Conservation (phyloP, 2,329 filamentous ascomycete species). For the Colletotrichum filicis region DNA sequence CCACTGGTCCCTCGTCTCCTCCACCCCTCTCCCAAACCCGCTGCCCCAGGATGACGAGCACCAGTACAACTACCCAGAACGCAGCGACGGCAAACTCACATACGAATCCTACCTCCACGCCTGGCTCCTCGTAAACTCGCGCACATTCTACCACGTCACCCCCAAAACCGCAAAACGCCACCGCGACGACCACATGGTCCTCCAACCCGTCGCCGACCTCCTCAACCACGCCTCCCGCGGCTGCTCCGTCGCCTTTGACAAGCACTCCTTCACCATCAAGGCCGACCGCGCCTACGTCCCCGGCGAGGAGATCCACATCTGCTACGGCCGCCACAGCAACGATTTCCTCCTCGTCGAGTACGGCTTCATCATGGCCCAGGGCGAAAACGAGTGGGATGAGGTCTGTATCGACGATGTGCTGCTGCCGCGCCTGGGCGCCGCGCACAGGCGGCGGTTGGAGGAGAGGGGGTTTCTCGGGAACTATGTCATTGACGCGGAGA, state of each 20-base stretch:
- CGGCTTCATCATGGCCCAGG: conserved; percentile 58
- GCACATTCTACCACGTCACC: conserved; percentile 69
- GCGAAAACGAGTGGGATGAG: conserved; percentile 64
- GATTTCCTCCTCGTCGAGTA: conserved; percentile 80
- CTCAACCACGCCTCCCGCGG: conserved; percentile 68
- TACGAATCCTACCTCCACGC: conserved; percentile 60
- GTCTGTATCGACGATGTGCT: conserved; percentile 59
- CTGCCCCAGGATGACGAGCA: not conserved
- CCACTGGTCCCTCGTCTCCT: conserved; percentile 51
- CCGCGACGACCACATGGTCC: conserved; percentile 70
- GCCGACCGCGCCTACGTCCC: conserved; percentile 59
- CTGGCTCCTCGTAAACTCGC: conserved; percentile 71
- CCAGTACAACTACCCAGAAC: too few species aligned
- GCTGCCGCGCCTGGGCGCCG: conserved; percentile 47
- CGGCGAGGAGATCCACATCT: conserved; percentile 75
- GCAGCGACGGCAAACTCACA: conserved; percentile 34
- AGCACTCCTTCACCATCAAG: conserved; percentile 64
- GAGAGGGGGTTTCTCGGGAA: conserved; percentile 60
- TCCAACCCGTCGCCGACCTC: conserved; percentile 79
- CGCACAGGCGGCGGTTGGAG: conserved; percentile 52
- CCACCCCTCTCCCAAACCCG: conserved; percentile 40
- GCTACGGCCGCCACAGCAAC: conserved; percentile 77
- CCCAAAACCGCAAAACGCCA: conserved; percentile 54
- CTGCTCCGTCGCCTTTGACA: conserved; percentile 63
- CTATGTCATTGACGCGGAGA: conserved; percentile 62